phyloP scores from a whole-genome alignment of 2,329 filamentous ascomycete species.

The Falciphora oryzae region DNA sequence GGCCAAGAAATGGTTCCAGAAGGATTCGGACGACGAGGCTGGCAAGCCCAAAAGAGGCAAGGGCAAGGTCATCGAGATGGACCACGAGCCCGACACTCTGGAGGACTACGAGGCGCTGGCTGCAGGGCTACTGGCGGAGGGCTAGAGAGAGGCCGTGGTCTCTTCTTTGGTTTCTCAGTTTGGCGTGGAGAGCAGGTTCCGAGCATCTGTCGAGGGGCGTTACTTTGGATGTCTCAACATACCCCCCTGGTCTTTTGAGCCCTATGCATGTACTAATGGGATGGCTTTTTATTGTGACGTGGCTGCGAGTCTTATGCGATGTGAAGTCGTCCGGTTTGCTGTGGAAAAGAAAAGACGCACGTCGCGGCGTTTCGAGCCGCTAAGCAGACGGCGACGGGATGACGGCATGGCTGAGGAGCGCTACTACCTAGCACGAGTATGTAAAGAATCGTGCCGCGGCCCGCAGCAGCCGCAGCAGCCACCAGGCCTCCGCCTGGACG shows the following conservation, averaged over 20 bases:
- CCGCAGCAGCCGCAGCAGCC: not conserved
- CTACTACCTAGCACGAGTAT: no score
- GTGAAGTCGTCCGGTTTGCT: not conserved
- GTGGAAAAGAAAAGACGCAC: not conserved
- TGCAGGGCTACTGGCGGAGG: constrained; percentile 59
- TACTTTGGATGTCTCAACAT: not conserved
- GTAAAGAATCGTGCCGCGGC: not conserved
- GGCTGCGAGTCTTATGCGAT: not conserved
- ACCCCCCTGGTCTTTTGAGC: not conserved
- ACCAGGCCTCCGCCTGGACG: no score
- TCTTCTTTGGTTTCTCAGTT: not conserved
- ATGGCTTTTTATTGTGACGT: not conserved
- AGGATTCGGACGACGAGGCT: constrained; percentile 49
- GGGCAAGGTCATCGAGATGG: constrained; percentile 52
- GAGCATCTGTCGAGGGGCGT: no score
- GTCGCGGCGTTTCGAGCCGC: not conserved
- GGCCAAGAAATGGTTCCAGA: constrained; percentile 75
- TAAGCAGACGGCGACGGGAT: not conserved
- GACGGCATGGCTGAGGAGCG: not conserved
- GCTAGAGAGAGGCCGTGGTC: not conserved
- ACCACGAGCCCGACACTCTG: constrained; percentile 68
- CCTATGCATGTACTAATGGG: not conserved
- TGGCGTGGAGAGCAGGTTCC: not conserved
- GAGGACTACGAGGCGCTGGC: constrained; percentile 76
- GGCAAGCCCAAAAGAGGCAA: constrained; percentile 42